phyloP scores from a whole-genome alignment of 2,329 filamentous ascomycete species.

The Decorospora gaudefroyi region DNA sequence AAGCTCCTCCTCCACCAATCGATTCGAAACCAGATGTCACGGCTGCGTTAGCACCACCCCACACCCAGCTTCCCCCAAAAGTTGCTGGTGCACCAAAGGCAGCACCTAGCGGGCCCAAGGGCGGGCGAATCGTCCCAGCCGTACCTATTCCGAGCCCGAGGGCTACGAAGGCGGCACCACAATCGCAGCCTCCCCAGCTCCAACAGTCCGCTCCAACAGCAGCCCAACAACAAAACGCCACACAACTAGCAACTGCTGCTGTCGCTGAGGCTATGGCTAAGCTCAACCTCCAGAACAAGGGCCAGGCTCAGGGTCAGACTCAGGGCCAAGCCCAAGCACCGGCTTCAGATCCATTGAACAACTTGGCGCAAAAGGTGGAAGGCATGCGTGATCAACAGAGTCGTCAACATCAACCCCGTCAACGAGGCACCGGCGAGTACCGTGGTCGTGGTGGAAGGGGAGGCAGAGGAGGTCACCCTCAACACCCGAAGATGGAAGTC shows the following conservation, averaged over 20 bases:
- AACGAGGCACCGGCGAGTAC: constrained; percentile 50
- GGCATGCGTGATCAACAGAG: constrained; percentile 73
- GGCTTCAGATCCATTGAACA: constrained; percentile 61
- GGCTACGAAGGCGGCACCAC: constrained; percentile 42
- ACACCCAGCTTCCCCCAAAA: constrained; percentile 42
- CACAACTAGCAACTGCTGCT: constrained; percentile 73
- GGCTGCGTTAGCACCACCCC: constrained; percentile 59
- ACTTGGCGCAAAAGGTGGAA: constrained; percentile 73
- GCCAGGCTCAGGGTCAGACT: constrained; percentile 22
- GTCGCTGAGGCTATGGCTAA: constrained; percentile 82
- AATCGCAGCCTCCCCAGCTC: too few species aligned
- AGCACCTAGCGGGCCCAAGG: constrained; percentile 51
- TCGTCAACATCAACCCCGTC: constrained; percentile 54
- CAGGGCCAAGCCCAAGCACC: constrained; percentile 30
- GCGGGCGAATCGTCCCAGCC: constrained; percentile 64
- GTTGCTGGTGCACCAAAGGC: constrained; percentile 44
- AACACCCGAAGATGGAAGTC: constrained; percentile 75
- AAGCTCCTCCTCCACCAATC: constrained; percentile 67
- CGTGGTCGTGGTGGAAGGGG: constrained; percentile 55
- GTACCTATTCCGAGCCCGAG: constrained; percentile 63
- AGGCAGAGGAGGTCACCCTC: constrained; percentile 49
- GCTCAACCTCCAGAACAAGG: constrained; percentile 52
- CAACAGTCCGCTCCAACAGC: constrained; percentile 28
- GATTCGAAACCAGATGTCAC: constrained; percentile 70
- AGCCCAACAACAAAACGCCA: constrained; percentile 62